Evolutionary conservation across 192 early-diverging fungal genomes (phyloP).

Genomic region (Backusella tarrabulga): DNA sequence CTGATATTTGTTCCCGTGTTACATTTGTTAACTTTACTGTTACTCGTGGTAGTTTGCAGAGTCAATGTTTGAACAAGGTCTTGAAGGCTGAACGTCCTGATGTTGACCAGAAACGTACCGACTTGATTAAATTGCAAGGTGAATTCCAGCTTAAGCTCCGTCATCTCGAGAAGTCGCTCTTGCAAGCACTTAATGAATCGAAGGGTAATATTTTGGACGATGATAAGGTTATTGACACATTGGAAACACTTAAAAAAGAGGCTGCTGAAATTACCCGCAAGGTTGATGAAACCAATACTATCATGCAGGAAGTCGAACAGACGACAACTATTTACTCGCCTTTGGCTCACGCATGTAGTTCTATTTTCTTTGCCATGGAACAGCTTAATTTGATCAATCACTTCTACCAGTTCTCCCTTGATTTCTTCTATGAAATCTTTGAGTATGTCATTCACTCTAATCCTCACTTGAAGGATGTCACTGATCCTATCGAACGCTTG

Average conservation of each 20-base stretch:
- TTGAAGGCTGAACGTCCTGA: conserved; percentile 95
- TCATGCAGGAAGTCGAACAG: conserved; percentile 96
- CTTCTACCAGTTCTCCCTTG: conserved; percentile 99
- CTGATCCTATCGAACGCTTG: conserved; percentile 72
- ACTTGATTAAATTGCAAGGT: conserved; percentile 92
- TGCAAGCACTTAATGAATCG: conserved; percentile 91
- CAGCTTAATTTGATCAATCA: conserved; percentile 84
- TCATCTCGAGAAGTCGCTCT: conserved; percentile 89
- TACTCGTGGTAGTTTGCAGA: conserved; percentile 92
- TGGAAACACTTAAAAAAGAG: conserved; percentile 96
- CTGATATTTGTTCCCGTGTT: conserved; percentile 95
- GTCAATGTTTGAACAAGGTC: conserved; percentile 95
- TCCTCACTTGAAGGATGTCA: conserved; percentile 58
- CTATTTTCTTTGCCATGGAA: conserved; percentile 97
- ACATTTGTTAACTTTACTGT: conserved; percentile 99
- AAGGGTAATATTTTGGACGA: conserved; percentile 98
- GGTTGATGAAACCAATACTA: conserved; percentile 89
- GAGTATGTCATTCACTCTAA: conserved; percentile 78
- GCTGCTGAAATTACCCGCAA: conserved; percentile 92
- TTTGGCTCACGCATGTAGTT: conserved; percentile 86
- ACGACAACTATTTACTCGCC: conserved; percentile 89
- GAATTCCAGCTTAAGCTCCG: conserved; percentile 93
- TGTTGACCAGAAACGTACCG: conserved; percentile 89
- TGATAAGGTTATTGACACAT: conserved; percentile 87
- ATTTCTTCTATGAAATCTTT: conserved; percentile 95